Evolutionary conservation across 129 eudicot species (phyloP).

Genomic region (Flaveria sonorensis): DNA sequence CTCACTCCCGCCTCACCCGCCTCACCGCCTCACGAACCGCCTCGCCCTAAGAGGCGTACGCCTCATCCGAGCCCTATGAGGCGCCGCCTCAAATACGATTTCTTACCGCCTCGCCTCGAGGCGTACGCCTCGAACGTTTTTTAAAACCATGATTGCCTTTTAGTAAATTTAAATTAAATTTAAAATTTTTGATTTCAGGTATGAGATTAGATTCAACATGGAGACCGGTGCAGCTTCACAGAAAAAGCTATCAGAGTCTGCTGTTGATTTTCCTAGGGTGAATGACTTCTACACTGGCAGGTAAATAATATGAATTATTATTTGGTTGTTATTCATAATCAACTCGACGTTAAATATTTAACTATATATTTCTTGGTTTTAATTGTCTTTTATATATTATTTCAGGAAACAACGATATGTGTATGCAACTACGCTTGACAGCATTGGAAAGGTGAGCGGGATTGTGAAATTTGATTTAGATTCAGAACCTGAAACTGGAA

Average conservation of each 20-base stretch:
- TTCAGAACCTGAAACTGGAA: conserved; percentile 68
- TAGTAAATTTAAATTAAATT: neutral
- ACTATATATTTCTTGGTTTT: neutral
- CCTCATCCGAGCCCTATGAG: too few species aligned
- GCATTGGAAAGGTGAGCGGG: conserved; percentile 73
- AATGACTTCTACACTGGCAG: conserved; percentile 88
- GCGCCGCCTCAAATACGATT: too few species aligned
- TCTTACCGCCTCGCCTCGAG: too few species aligned
- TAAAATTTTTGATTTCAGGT: conserved; percentile 46
- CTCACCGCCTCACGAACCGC: too few species aligned
- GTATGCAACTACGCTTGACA: conserved; percentile 73
- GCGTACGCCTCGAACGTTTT: too few species aligned
- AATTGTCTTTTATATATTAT: neutral
- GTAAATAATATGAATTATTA: conserved; percentile 23
- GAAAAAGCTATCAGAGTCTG: conserved; percentile 63
- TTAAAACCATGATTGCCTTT: too few species aligned
- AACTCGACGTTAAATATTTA: too few species aligned
- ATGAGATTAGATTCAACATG: conserved; percentile 96
- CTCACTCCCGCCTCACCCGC: too few species aligned
- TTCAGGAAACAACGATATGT: conserved; percentile 91
- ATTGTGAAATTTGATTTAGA: conserved; percentile 87
- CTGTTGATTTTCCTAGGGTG: conserved; percentile 84
- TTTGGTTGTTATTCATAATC: neutral
- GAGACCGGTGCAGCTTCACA: conserved; percentile 79
- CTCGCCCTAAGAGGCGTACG: too few species aligned